Evolutionary conservation across 1,284 basidiomycete genomes (phyloP).

Genomic region (Moniliophthora roreri): DNA sequence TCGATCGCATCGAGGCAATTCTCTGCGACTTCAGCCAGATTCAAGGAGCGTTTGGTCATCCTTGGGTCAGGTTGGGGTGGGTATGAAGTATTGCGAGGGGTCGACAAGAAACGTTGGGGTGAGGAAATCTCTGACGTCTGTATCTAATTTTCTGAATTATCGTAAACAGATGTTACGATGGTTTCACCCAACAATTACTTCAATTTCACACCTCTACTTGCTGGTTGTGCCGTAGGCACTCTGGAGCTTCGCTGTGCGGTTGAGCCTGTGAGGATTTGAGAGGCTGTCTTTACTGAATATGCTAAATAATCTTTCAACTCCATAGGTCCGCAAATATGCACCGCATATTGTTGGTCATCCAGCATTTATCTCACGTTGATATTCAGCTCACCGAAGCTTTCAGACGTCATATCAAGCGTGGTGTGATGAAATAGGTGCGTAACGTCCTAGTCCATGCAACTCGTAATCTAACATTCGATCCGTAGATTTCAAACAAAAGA

Average conservation of each 20-base stretch:
- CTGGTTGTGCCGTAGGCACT: conserved; percentile 79
- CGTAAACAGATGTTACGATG: conserved; percentile 64
- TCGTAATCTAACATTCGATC: background rate
- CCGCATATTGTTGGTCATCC: conserved; percentile 49
- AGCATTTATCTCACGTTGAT: background rate
- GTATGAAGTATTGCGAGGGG: conserved; percentile 64
- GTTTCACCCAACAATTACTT: conserved; percentile 79
- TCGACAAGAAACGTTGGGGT: conserved; percentile 73
- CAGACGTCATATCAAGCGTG: conserved; percentile 70
- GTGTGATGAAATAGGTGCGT: conserved; percentile 65
- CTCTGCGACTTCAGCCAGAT: background rate
- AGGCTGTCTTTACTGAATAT: conserved; percentile 9
- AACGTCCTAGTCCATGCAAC: background rate
- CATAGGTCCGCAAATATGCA: conserved; percentile 53
- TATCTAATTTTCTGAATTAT: background rate
- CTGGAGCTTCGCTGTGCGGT: conserved; percentile 80
- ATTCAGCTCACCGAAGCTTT: background rate
- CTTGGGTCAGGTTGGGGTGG: conserved; percentile 87
- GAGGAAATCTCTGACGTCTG: conserved; percentile 20
- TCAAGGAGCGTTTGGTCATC: conserved; percentile 71
- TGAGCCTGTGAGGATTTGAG: conserved; percentile 61
- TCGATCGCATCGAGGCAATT: background rate
- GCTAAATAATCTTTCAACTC: conserved; percentile 11
- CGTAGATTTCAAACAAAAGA: conserved; percentile 63
- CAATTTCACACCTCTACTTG: conserved; percentile 82